Base-by-base conservation (phyloP, 257 asterid species). In the Lithospermum erythrorhizon region DNA sequence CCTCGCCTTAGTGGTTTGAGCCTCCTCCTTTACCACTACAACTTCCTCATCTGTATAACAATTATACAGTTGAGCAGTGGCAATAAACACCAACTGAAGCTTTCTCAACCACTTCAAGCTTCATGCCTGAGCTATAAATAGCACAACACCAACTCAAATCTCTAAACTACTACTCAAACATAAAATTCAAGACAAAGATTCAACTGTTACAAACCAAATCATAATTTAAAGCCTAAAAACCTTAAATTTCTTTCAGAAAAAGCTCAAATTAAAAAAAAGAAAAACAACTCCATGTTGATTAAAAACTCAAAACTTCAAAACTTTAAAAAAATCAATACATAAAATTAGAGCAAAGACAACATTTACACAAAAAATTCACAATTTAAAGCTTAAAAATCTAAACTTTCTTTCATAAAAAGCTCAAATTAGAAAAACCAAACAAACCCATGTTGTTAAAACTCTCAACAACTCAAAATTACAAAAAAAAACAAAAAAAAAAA, bases 371-470 rank as follows among this genome's bases (percentile, higher is more conserved):
- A n/a, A n/a, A n/a, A n/a, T n/a, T 22, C 16, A 64, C 0, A 55
- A 16, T 21, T 64, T 13, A 25, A 18, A 15, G 18, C 16, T 9
- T 15, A 17, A 24, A 55, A 57, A 14, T 8, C 23, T 3, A 21
- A 41, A 45, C 23, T 53, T 64, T 45, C 54, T 55, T 37, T 55
- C 53, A 64, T 57, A 55, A 27, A 68, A 49, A 49, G 64, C 45
- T 53, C 61, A 30, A 21, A 52, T 30, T 1, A 47, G 35, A 47
- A 25, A 53, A n/a, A 58, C 59, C 24, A 35, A 45, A 15, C 25
- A 7, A 30, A 59, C 53, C 45, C 53, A 23, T 5, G 25, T 23
- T 13, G 21, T 23, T 3, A 56, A 35, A 66, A 6, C 51, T 51
- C 29, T 25, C 56, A 52, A 4, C 3, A 5, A n/a, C 27, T 27